A percentile compares a stretch with the other conserved stretches of the same genome.
Evolutionary conservation across 495 filamentous ascomycete genomes (phyloP).

Genomic region (Podospora australis): DNA sequence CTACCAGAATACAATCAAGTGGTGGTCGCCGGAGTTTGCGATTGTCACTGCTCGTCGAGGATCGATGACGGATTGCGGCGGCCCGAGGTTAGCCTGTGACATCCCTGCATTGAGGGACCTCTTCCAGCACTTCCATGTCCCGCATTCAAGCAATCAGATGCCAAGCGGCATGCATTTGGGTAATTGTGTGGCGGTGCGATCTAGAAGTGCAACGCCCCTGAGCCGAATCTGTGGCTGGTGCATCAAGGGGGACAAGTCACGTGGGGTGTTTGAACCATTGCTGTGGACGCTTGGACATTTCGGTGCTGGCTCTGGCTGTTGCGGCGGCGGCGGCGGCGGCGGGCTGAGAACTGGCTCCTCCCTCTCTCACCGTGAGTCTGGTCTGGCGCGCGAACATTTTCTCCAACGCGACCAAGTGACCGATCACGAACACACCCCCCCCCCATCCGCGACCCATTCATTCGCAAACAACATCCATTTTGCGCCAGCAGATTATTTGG

Average conservation of each 20-base stretch:
- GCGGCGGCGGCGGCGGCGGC: not conserved
- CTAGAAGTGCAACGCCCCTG: too few relatives aligned
- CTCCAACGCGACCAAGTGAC: conserved; percentile 26
- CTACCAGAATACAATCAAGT: not conserved
- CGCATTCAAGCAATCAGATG: too few relatives aligned
- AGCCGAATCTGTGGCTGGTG: not conserved
- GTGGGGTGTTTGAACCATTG: not conserved
- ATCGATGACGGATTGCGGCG: conserved; percentile 24
- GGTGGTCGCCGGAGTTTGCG: not conserved
- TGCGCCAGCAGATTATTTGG: conserved; percentile 15
- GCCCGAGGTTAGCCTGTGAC: conserved; percentile 24
- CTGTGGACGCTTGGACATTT: not conserved
- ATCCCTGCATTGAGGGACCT: not conserved
- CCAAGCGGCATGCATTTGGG: too few relatives aligned
- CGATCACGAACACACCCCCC: conserved; percentile 21
- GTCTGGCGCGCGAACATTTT: conserved; percentile 28
- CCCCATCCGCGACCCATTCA: not conserved
- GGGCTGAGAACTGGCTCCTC: conserved; percentile 2
- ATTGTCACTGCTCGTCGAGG: not conserved
- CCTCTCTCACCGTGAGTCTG: conserved; percentile 14
- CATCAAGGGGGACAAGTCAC: not conserved
- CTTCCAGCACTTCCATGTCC: too few relatives aligned
- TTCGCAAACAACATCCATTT: conserved; percentile 13
- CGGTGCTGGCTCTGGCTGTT: too few relatives aligned
- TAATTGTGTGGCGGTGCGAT: not conserved